phyloP scores from a whole-genome alignment of 495 filamentous ascomycete species.

The Penicillium bialowiezense region DNA sequence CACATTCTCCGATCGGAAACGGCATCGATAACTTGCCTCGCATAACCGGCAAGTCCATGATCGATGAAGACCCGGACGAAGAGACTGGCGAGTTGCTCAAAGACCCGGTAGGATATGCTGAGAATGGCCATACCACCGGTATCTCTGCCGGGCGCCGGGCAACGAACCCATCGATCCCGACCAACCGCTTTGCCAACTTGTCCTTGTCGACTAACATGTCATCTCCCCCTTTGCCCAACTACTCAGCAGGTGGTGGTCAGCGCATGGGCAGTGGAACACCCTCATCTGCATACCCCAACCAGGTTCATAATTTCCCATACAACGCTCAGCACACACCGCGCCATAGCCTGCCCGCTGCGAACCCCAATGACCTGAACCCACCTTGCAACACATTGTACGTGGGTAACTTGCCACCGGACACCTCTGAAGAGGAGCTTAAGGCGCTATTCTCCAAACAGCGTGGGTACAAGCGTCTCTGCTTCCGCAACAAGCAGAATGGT shows the following conservation, averaged over 20 bases:
- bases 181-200: conserved; percentile 66
- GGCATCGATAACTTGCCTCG: conserved; percentile 66
- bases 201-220: conserved; percentile 65
- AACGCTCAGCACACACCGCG: conserved; percentile 57
- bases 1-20: conserved; percentile 79
- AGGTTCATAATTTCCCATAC: conserved; percentile 54
- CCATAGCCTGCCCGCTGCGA: conserved; percentile 80
- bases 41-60: conserved; percentile 76
- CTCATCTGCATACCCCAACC: conserved; percentile 58
- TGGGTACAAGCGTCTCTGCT: conserved; percentile 93
- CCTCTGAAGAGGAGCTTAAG: conserved; percentile 95
- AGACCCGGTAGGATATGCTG: conserved; percentile 79
- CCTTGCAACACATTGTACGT: conserved; percentile 98
- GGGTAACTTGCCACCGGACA: conserved; percentile 90
- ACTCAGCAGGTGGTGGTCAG: conserved; percentile 33
- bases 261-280: conserved; percentile 52
- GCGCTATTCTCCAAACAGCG: conserved; percentile 91
- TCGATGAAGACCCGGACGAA: conserved; percentile 81
- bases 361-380: conserved; percentile 95
- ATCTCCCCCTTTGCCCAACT: conserved; percentile 51
- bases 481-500: conserved; percentile 96
- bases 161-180: conserved; percentile 72
- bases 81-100: conserved; percentile 82
- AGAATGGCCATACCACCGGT: conserved; percentile 61
- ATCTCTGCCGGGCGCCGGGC: conserved; percentile 54